Conservation (phyloP, 768 basidiomycete genomes). For the Fistulinella prunicolor region DNA sequence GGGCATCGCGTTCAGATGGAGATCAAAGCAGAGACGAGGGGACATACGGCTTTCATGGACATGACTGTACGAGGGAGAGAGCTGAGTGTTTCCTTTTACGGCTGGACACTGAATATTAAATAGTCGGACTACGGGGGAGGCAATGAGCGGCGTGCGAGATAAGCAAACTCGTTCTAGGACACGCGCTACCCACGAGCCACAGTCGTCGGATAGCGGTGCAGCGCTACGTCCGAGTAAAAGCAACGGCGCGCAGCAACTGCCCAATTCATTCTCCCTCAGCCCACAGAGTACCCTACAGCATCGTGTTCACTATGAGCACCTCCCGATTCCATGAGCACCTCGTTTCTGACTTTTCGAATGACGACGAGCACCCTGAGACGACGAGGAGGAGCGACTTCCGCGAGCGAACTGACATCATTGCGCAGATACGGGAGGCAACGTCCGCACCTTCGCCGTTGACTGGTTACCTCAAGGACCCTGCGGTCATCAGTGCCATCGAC, state of each 20-base stretch:
- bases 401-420: constrained; percentile 33
- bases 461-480: constrained; percentile 44
- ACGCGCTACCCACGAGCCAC: constrained; percentile 7
- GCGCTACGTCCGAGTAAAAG: too few relatives aligned
- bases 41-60: constrained; percentile 75
- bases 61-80: constrained; percentile 32
- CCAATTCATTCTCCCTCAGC: constrained; percentile 6
- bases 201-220: too few relatives aligned
- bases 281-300: constrained; percentile 6
- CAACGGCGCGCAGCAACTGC: constrained; percentile 2
- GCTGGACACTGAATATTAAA: too few relatives aligned
- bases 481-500: constrained; percentile 36
- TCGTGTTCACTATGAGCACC: constrained; percentile 24
- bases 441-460: constrained; percentile 44
- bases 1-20: background rate
- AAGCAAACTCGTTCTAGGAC: background rate
- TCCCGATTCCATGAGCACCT: constrained; percentile 33
- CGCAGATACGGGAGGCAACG: constrained; percentile 43
- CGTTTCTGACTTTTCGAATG: constrained; percentile 14
- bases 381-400: constrained; percentile 1
- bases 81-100: constrained; percentile 2
- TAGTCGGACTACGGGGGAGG: too few relatives aligned
- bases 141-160: too few relatives aligned
- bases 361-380: constrained; percentile 13
- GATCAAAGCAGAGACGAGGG: background rate